A percentile compares a stretch with the other conserved stretches of the same genome.
phyloP scores from a whole-genome alignment of 371 early-diverging fungal genomes.

The Apophysomyces variabilis region DNA sequence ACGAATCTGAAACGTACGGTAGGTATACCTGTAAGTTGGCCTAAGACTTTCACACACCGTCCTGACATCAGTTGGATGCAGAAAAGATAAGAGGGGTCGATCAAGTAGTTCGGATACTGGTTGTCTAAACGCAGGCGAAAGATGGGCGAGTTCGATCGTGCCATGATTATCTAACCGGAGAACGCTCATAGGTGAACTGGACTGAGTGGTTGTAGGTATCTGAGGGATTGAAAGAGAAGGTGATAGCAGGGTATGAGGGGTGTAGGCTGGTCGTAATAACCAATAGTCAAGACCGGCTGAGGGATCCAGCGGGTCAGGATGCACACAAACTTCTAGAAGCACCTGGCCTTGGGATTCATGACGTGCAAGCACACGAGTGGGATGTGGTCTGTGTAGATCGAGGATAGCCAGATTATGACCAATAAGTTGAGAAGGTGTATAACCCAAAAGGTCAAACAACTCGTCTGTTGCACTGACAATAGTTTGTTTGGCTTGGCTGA shows the following conservation, averaged over 20 bases:
- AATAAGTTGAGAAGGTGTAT: slow-evolving; percentile 28
- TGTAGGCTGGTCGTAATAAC: slow-evolving; percentile 30
- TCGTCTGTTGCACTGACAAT: slow-evolving; percentile 50
- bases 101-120: slow-evolving; percentile 23
- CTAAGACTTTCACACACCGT: slow-evolving; percentile 31
- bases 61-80: slow-evolving; percentile 40
- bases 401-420: slow-evolving; percentile 2
- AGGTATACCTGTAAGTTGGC: slow-evolving; percentile 11
- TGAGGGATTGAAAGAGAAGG: slow-evolving; percentile 6
- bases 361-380: slow-evolving; percentile 7
- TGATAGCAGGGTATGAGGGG: background rate
- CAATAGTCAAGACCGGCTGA: slow-evolving; percentile 36
- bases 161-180: slow-evolving; percentile 37
- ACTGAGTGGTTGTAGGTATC: slow-evolving; percentile 6
- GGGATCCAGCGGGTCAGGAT: slow-evolving; percentile 34
- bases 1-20: slow-evolving; percentile 32
- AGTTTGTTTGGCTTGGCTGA: slow-evolving; percentile 30
- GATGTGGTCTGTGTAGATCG: background rate
- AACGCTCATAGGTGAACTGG: slow-evolving; percentile 23
- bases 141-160: slow-evolving; percentile 40
- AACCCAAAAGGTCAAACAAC: slow-evolving; percentile 37
- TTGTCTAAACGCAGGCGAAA: slow-evolving; percentile 4
- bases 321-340: slow-evolving; percentile 37
- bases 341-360: slow-evolving; percentile 25
- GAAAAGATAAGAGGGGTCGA: slow-evolving; percentile 44